Evolutionary conservation across 176 grass and related monocot species (phyloP).

Genomic region (Dactylis glomerata): DNA sequence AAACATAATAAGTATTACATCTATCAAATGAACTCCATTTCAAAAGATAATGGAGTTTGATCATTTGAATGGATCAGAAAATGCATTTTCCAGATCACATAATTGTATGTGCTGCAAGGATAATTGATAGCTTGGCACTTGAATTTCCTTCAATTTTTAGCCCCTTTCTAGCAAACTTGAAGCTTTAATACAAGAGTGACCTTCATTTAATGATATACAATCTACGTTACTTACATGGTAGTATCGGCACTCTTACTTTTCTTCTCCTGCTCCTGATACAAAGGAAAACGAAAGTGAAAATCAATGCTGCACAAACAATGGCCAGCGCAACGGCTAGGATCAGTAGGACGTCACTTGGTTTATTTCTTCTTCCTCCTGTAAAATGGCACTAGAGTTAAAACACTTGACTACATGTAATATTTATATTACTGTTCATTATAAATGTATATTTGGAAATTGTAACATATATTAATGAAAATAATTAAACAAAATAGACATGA

Average conservation of each 20-base stretch:
- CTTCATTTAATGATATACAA: neutral
- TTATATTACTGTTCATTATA: no score
- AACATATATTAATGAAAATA: no score
- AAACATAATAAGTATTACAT: neutral
- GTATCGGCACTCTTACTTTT: neutral
- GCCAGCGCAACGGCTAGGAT: neutral
- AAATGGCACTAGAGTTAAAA: no score
- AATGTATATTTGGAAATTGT: no score
- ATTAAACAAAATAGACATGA: no score
- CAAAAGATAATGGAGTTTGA: neutral
- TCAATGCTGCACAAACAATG: neutral
- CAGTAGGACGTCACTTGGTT: neutral
- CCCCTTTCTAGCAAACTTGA: no score
- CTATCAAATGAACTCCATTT: neutral
- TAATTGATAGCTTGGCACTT: neutral
- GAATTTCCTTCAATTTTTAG: neutral
- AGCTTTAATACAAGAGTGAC: no score
- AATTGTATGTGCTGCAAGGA: neutral
- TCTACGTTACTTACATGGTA: neutral
- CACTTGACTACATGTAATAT: no score
- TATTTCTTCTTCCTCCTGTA: neutral
- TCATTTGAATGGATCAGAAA: neutral
- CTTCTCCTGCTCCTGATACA: neutral
- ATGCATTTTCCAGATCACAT: neutral
- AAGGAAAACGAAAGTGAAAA: neutral